A percentile compares a stretch with the other conserved stretches of the same genome.
Evolutionary conservation across 768 basidiomycete genomes (phyloP).

Genomic region (Leccinum variicolor): DNA sequence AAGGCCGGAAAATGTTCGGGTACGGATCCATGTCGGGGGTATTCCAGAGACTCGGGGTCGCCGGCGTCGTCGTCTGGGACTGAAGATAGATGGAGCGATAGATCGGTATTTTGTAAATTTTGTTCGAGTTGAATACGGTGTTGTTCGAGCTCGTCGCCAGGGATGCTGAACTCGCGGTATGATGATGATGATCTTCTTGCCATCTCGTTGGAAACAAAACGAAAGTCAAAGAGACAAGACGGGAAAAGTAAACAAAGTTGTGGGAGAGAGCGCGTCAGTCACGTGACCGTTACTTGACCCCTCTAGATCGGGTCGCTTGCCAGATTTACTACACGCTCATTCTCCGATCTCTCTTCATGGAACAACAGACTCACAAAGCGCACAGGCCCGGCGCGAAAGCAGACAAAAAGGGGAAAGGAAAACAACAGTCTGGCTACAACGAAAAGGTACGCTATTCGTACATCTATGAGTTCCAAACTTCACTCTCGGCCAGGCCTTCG

Average conservation of each 20-base stretch:
- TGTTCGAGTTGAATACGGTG: constrained; percentile 76
- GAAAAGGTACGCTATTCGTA: constrained; percentile 62
- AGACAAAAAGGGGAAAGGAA: constrained; percentile 73
- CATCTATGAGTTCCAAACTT: not conserved
- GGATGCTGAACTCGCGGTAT: constrained; percentile 51
- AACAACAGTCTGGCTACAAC: constrained; percentile 77
- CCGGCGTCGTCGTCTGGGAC: constrained; percentile 39
- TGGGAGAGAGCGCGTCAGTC: constrained; percentile 26
- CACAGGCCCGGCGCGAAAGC: constrained; percentile 75
- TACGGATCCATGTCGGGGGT: constrained; percentile 65
- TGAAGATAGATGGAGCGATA: constrained; percentile 69
- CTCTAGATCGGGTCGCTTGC: constrained; percentile 13
- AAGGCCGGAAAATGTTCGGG: constrained; percentile 55
- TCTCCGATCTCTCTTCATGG: constrained; percentile 41
- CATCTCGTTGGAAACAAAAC: constrained; percentile 21
- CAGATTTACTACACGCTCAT: constrained; percentile 5
- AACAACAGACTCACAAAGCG: constrained; percentile 75
- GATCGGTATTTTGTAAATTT: constrained; percentile 69
- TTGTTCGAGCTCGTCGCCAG: constrained; percentile 71
- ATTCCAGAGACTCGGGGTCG: constrained; percentile 57
- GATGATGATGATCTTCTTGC: constrained; percentile 22
- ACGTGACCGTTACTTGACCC: constrained; percentile 24
- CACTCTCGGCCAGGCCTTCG: constrained; percentile 62
- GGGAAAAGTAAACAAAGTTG: constrained; percentile 20
- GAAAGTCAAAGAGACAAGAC: constrained; percentile 16